A percentile compares a stretch with the other conserved stretches of the same genome.
Conservation (phyloP, 2,329 filamentous ascomycete genomes). For the Calonectria montana region DNA sequence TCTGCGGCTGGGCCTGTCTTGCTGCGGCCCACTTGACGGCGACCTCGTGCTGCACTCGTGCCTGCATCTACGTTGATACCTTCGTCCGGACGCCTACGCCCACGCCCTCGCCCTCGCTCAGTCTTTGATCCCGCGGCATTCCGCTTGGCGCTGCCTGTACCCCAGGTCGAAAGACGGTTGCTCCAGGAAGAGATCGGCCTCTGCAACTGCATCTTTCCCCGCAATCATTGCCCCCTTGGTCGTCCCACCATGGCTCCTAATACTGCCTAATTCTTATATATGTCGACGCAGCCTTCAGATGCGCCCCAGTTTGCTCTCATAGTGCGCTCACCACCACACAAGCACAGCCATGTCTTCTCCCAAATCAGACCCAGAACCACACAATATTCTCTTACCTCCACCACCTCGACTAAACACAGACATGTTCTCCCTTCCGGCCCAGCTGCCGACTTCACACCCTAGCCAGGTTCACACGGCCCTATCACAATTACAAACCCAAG, state of each 20-base stretch:
- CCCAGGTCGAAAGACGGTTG: slow-evolving; percentile 37
- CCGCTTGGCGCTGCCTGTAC: slow-evolving; percentile 36
- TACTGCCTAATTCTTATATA: slow-evolving; percentile 51
- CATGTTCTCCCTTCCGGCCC: slow-evolving; percentile 56
- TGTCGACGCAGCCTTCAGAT: slow-evolving; percentile 49
- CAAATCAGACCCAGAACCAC: slow-evolving; percentile 39
- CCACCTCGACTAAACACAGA: slow-evolving; percentile 44
- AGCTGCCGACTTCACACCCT: slow-evolving; percentile 57
- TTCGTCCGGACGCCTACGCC: slow-evolving; percentile 23
- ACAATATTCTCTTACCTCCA: slow-evolving; percentile 34
- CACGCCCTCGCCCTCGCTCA: slow-evolving; percentile 32
- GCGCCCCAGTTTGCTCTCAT: slow-evolving; percentile 38
- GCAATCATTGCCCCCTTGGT: slow-evolving; percentile 42
- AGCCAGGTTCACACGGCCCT: slow-evolving; percentile 61
- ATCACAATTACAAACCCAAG: slow-evolving; percentile 49
- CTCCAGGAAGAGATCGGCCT: slow-evolving; percentile 42
- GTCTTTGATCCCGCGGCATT: slow-evolving; percentile 25
- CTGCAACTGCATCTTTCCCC: slow-evolving; percentile 38
- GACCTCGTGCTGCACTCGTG: slow-evolving; percentile 35
- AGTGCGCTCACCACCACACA: slow-evolving; percentile 37
- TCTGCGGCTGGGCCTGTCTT: slow-evolving; percentile 30
- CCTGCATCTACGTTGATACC: slow-evolving; percentile 43
- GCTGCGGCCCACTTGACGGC: slow-evolving; percentile 36
- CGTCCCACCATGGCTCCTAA: slow-evolving; percentile 50
- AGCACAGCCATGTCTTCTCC: slow-evolving; percentile 40